Evolutionary conservation across 1,284 basidiomycete species (phyloP), one percentile per base, ranked within the genome.

Genomic region (Ganoderma meredithae): DNA sequence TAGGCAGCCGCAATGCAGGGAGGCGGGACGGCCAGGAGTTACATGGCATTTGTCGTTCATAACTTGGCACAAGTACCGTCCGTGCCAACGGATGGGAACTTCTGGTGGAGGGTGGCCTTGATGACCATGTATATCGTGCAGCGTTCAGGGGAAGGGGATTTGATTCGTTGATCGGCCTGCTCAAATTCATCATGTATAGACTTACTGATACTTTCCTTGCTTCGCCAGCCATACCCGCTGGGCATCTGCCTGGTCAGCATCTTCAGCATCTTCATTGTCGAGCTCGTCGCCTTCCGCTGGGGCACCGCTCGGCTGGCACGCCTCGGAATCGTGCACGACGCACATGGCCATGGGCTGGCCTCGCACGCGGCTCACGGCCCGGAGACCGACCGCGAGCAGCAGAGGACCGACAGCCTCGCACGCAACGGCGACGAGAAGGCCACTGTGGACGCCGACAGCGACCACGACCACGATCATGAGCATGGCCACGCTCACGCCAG

Each of bases 261-360:
- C 53, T 96, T 95, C 78, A 72, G 76, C 55, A 94, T 97, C 70
- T 97, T 97, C 82, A 86, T 96, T 74, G 81, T 94, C 66, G 95
- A 98, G 80, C 80, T 97, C 25, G 78, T 95, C 43, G 94, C 96
- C 3, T 96, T 95, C 81, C 88, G 95, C 65, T 90, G 90, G 85
- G 93, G 93, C 1, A 91, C 85, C 1, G 82, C 87, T 19, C 91
- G 88, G 75, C 84, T 95, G 0, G 80, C 83, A 27, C 81, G 82
- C 75, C 78, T 87, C 22, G 89, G 90, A 19, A 73, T 87, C 31
- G 72, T 73, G 9, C 86, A 91, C 76, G 89, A 92, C 78, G 74
- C 85, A 7, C 90, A 91, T 76, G 92, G 90, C 0, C 92, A 95
- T 77, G 84, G 81, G 63, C 76, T 83, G 19, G 89, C 88, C 10